Evolutionary conservation across 768 basidiomycete species (phyloP).

Genomic region (Psilocybe tampanensis): DNA sequence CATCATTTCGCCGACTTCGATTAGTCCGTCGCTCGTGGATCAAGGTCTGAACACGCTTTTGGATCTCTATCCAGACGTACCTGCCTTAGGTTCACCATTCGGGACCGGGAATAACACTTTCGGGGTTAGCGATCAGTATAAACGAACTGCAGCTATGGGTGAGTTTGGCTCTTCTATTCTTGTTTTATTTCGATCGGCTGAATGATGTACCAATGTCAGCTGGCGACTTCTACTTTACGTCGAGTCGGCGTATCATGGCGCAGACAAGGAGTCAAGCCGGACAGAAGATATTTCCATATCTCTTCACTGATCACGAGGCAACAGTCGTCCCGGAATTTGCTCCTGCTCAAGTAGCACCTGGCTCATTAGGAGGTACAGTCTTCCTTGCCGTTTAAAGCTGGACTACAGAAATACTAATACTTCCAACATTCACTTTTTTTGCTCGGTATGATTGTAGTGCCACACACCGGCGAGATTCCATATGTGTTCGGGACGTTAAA

Average conservation of each 20-base stretch:
- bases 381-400: neutral
- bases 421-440: too few relatives aligned
- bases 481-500: slow-evolving; percentile 30
- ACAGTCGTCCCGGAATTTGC: neutral
- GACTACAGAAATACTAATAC: too few relatives aligned
- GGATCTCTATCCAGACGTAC: slow-evolving; percentile 39
- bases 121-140: slow-evolving; percentile 30
- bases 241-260: slow-evolving; percentile 11
- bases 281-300: slow-evolving; percentile 37
- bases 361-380: slow-evolving; percentile 28
- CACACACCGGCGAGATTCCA: slow-evolving; percentile 30
- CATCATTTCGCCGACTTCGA: neutral
- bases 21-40: slow-evolving; percentile 16
- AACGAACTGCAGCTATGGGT: slow-evolving; percentile 30
- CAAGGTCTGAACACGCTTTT: slow-evolving; percentile 25
- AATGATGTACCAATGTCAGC: too few relatives aligned
- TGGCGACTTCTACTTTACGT: slow-evolving; percentile 26
- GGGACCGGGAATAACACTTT: slow-evolving; percentile 44
- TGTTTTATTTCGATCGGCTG: too few relatives aligned
- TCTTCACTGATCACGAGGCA: slow-evolving; percentile 34
- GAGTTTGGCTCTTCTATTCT: too few relatives aligned
- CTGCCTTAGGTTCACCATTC: slow-evolving; percentile 44
- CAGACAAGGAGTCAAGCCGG: slow-evolving; percentile 16
- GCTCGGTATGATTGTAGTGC: slow-evolving; percentile 20
- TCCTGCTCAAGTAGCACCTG: slow-evolving; percentile 14